Evolutionary conservation across 306 rosid genomes (phyloP), one percentile per base, ranked within the genome.

Genomic region (Arachis hypogaea): DNA sequence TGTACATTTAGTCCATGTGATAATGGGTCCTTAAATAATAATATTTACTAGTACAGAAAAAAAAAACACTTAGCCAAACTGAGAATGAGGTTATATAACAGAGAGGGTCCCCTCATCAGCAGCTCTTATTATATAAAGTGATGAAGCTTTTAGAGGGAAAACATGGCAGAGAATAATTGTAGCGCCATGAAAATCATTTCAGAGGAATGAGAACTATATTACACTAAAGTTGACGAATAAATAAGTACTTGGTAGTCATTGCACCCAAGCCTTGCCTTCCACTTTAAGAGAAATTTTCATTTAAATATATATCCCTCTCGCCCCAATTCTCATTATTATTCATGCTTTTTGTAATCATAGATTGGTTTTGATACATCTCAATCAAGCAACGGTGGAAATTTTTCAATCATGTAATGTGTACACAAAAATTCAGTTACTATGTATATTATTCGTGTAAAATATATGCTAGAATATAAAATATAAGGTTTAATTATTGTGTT

Each of bases 21-120:
- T 59, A 10, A 84, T 80, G 85, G 83, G 72, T 63, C 85, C 80
- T 63, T 59, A 75, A 74, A 60, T 59, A 59, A 73, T 82, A 55
- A 16, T 47, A 49, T 51, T 33, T 42, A 59, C 40, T 64, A 64
- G 76, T 73, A 73, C 72, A 72, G 38, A 33, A 2, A 67, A 77
- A 62, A 77, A 62, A 44, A 47, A 73, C 66, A 67, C 64, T 59
- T 77, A 71, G 83, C 80, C 66, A 82, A 18, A 58, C 44, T 61
- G 78, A 74, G 70, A 70, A 62, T 38, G 81, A 74, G 72, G 66
- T 68, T 68, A 22, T 22, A 22, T 22, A 33, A 33, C 12, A 69
- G 46, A 49, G 38, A 33, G 38, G 79, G 72, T 47, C 41, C 79
- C 81, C 47, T 0, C 52, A 58, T 0, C 52, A 58, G n/a, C 36